Percentiles rank a stretch among this genome's conserved stretches.
phyloP scores from a whole-genome alignment of 2,329 filamentous ascomycete species.

The Diaporthe humulicola region DNA sequence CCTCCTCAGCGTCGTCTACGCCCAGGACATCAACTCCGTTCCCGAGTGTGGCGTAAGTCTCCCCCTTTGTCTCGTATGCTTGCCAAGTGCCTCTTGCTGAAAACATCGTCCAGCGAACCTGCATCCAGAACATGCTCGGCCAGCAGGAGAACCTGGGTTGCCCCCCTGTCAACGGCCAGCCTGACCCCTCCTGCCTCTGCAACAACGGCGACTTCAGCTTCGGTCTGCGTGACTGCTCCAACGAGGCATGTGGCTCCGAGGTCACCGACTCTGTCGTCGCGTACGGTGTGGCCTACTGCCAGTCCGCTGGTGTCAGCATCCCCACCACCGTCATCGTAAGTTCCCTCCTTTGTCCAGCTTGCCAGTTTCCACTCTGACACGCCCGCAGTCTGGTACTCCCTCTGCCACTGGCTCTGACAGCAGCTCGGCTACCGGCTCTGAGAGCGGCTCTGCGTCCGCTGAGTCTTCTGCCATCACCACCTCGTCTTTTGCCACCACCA shows the following conservation, averaged over 20 bases:
- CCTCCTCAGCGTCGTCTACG: conserved; percentile 55
- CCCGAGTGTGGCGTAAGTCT: conserved; percentile 67
- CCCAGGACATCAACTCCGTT: conserved; percentile 58
- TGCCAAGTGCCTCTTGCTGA: neutral
- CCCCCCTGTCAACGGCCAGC: conserved; percentile 35
- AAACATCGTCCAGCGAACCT: conserved; percentile 56
- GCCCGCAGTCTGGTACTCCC: conserved; percentile 39
- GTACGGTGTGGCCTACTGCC: conserved; percentile 57
- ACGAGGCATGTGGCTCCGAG: conserved; percentile 54
- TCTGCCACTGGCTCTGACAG: conserved; percentile 42
- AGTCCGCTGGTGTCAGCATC: conserved; percentile 51
- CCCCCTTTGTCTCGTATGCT: conserved; percentile 8
- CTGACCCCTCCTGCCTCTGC: conserved; percentile 60
- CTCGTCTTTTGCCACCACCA: conserved; percentile 53
- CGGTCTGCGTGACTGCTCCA: conserved; percentile 65
- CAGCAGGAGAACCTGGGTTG: conserved; percentile 63
- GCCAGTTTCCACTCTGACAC: neutral
- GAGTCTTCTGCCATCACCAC: conserved; percentile 49
- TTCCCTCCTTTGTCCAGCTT: neutral
- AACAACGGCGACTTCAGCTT: conserved; percentile 60
- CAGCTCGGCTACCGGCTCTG: conserved; percentile 22
- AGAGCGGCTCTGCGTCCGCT: conserved; percentile 21
- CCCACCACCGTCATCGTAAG: conserved; percentile 48
- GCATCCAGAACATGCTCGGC: conserved; percentile 64
- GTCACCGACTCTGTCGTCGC: conserved; percentile 53